Conservation (phyloP, 257 asterid species). For the Ilex aquifolium region DNA sequence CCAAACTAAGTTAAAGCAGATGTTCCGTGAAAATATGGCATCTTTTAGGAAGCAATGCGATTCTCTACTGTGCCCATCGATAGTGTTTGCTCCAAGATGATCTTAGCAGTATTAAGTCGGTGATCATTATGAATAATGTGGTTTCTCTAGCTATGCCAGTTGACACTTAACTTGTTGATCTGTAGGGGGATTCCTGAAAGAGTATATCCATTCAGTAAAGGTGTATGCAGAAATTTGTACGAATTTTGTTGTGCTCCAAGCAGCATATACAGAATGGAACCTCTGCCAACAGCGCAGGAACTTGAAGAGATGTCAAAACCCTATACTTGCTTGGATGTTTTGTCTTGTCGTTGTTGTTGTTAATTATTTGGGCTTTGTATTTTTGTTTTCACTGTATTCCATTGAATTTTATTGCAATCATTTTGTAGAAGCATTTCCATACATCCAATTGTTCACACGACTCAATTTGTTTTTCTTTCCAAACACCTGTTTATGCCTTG, state of each 20-base stretch:
- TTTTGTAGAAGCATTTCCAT: too few species aligned
- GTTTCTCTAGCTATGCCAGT: too few species aligned
- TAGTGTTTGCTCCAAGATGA: too few species aligned
- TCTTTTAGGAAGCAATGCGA: not conserved
- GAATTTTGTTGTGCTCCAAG: conserved; percentile 52
- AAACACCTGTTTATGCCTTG: too few species aligned
- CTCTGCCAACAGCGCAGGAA: conserved; percentile 60
- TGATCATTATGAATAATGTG: too few species aligned
- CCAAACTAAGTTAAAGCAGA: not conserved
- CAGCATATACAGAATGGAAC: conserved; percentile 53
- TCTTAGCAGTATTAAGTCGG: too few species aligned
- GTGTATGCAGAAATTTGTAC: conserved; percentile 79
- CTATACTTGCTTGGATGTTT: conserved; percentile 60
- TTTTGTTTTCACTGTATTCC: too few species aligned
- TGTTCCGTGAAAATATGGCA: not conserved
- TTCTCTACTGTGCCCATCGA: too few species aligned
- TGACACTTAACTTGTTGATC: conserved; percentile 8
- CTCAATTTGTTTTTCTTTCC: too few species aligned
- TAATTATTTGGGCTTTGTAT: not conserved
- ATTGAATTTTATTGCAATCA: too few species aligned
- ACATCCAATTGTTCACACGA: too few species aligned
- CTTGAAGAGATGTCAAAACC: conserved; percentile 71
- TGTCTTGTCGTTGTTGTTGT: conserved; percentile 80
- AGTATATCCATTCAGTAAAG: conserved; percentile 81
- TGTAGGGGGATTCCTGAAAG: conserved; percentile 86